Percentiles rank a stretch among this genome's conserved stretches.
Conservation (phyloP, 2,329 filamentous ascomycete genomes). For the Alternaria dauci region DNA sequence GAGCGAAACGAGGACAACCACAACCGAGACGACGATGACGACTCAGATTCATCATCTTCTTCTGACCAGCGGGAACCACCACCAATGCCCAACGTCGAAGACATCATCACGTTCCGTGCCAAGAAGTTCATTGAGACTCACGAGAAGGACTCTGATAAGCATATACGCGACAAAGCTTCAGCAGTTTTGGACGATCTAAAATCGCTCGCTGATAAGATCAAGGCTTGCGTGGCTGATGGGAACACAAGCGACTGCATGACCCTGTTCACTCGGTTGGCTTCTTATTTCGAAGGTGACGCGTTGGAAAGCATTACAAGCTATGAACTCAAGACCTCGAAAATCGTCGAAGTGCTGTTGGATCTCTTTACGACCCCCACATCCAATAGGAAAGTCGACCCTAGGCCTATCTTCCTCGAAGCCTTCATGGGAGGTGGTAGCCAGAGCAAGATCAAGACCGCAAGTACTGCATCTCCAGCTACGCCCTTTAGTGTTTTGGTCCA, state of each 20-base stretch:
- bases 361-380: constrained; percentile 76
- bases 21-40: constrained; percentile 68
- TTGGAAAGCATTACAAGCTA: constrained; percentile 95
- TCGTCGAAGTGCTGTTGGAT: constrained; percentile 83
- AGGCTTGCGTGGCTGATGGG: constrained; percentile 69
- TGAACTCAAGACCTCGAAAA: constrained; percentile 87
- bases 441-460: constrained; percentile 69
- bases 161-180: constrained; percentile 79
- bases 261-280: constrained; percentile 78
- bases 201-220: constrained; percentile 74
- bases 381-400: constrained; percentile 64
- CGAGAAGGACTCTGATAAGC: constrained; percentile 76
- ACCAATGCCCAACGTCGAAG: constrained; percentile 64
- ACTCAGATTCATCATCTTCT: constrained; percentile 70
- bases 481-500: constrained; percentile 90
- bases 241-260: constrained; percentile 61
- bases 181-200: constrained; percentile 79
- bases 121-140: constrained; percentile 85
- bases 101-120: constrained; percentile 78
- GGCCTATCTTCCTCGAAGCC: constrained; percentile 84
- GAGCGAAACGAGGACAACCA: constrained; percentile 66
- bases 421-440: constrained; percentile 82
- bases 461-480: constrained; percentile 74
- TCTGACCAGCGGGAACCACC: constrained; percentile 38
- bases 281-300: constrained; percentile 87